Percentiles rank a stretch among this genome's conserved stretches.
phyloP scores from a whole-genome alignment of 371 early-diverging fungal genomes.

The Mortierella sp. region DNA sequence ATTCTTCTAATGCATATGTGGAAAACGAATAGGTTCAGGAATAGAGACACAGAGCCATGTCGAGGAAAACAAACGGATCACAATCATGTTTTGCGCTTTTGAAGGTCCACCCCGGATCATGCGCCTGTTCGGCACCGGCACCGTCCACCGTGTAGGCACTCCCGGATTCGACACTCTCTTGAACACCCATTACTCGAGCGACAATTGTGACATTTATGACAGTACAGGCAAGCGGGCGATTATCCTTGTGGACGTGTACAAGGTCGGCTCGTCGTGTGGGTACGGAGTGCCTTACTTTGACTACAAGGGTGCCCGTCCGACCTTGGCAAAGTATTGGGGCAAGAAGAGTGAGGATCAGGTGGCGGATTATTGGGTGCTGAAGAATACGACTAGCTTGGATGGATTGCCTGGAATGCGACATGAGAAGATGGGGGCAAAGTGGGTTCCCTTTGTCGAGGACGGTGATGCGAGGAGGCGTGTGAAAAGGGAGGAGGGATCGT shows the following conservation, averaged over 20 bases:
- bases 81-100: constrained; percentile 67
- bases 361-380: constrained; percentile 38
- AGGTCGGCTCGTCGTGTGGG: constrained; percentile 64
- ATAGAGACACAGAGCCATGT: constrained; percentile 66
- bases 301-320: constrained; percentile 56
- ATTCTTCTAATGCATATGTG: background rate
- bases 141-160: constrained; percentile 53
- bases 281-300: constrained; percentile 65
- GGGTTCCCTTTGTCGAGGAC: constrained; percentile 3
- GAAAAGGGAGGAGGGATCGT: background rate
- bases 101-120: constrained; percentile 65
- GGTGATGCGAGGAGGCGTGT: background rate
- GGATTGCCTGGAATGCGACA: constrained; percentile 47
- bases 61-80: constrained; percentile 64
- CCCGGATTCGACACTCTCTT: constrained; percentile 54
- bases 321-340: constrained; percentile 44
- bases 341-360: constrained; percentile 37
- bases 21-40: constrained; percentile 48
- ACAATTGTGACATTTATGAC: constrained; percentile 34
- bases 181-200: constrained; percentile 39
- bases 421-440: constrained; percentile 27
- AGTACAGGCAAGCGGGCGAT: constrained; percentile 60
- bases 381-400: constrained; percentile 45
- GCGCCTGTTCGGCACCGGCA: constrained; percentile 61
- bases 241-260: constrained; percentile 61